Evolutionary conservation across 2,329 filamentous ascomycete genomes (phyloP), one percentile per base, ranked within the genome.

Genomic region (Xylogone sp.): DNA sequence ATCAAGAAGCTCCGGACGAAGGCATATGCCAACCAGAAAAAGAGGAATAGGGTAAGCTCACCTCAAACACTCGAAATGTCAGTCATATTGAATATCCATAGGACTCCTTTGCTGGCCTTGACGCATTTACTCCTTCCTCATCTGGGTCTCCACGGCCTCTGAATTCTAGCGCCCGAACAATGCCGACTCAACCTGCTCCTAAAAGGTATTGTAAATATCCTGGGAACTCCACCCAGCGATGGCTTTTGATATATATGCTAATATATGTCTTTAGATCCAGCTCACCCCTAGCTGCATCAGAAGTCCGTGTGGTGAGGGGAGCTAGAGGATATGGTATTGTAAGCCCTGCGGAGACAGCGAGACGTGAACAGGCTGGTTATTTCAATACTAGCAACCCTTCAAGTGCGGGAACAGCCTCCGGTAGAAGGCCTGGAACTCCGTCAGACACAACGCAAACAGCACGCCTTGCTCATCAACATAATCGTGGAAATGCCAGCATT

Each of bases 51-150:
- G 75, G 92, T 95, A 76, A 72, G 79, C 71, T 3, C 19, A 39
- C 13, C 46, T 22, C 42, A 43, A 18, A 21, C 43, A 21, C 21
- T 47, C 16, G 10, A 5, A 18, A 5, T 5, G 21, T 43, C 39
- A 21, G 34, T 20, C 16, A 45, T 54, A 51, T 58, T 63, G 58
- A 60, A 52, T 57, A 45, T 51, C 12, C 50, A 13, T 60, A 95
- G 89, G 88, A 96, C 68, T 95, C 92, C 13, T 84, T 96, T 54
- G 89, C 87, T 45, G 83, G 83, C 1, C 81, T 96, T 19, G 91
- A 96, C 72, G 81, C 74, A 21, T 79, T 77, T 59, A 82, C 79
- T 8, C 77, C 82, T 48, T 76, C 84, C 39, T 82, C 87, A 29
- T 81, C 83, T 24, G 78, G 81, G 56, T 86, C 86, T 42, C 79